Evolutionary conservation across 129 eudicot species (phyloP).

Genomic region (Glebionis coronaria): DNA sequence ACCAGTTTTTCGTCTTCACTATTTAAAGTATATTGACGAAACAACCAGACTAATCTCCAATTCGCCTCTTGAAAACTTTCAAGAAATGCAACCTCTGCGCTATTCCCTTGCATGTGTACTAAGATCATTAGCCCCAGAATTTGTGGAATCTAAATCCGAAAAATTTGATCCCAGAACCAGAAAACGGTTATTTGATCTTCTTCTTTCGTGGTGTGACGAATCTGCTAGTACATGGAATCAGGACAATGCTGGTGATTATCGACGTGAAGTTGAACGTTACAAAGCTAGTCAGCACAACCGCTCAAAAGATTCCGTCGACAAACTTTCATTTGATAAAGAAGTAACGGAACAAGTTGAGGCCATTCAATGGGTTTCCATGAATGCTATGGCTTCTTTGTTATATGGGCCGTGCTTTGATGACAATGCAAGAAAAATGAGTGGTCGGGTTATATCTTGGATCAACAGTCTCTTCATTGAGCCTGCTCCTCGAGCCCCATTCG

Average conservation of each 20-base stretch:
- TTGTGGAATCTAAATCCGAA: slow-evolving; percentile 94
- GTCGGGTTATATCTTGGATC: slow-evolving; percentile 96
- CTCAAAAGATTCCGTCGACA: slow-evolving; percentile 89
- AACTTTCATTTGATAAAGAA: slow-evolving; percentile 90
- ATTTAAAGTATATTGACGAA: slow-evolving; percentile 85
- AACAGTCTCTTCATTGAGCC: slow-evolving; percentile 94
- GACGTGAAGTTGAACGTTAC: slow-evolving; percentile 95
- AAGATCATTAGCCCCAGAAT: slow-evolving; percentile 92
- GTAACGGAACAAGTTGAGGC: slow-evolving; percentile 92
- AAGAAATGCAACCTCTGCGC: slow-evolving; percentile 94
- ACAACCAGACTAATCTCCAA: slow-evolving; percentile 68
- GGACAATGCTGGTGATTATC: slow-evolving; percentile 85
- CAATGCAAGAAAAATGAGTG: slow-evolving; percentile 98
- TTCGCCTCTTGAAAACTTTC: slow-evolving; percentile 68
- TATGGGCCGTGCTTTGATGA: slow-evolving; percentile 99
- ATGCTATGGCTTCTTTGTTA: slow-evolving; percentile 95
- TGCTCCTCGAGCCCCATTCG: slow-evolving; percentile 96
- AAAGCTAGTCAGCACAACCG: slow-evolving; percentile 87
- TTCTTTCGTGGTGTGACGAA: slow-evolving; percentile 93
- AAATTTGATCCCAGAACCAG: slow-evolving; percentile 87
- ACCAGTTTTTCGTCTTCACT: slow-evolving; percentile 96
- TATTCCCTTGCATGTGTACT: slow-evolving; percentile 92
- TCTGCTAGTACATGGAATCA: slow-evolving; percentile 86
- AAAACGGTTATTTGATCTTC: slow-evolving; percentile 90
- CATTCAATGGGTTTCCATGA: slow-evolving; percentile 98